A percentile compares a stretch with the other conserved stretches of the same genome.
These are phyloP conservation scores for Cerrena zonata DNA, from an alignment of 1,284 basidiomycete species.

Conservation along the genomic window DNA sequence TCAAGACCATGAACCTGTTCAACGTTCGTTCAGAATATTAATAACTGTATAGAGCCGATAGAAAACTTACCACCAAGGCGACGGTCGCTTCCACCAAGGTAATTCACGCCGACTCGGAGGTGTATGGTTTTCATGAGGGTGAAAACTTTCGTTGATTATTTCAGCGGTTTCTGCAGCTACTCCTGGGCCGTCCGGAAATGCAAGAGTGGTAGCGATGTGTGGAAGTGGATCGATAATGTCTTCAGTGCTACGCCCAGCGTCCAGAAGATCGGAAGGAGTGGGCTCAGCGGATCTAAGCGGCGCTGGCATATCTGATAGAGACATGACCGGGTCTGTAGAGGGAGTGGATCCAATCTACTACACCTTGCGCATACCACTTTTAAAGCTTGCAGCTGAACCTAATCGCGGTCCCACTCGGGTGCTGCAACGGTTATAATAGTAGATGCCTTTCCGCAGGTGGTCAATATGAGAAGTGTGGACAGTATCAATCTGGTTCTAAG, in stretches of 20 bases:
- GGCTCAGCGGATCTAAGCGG: not conserved
- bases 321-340: too few relatives aligned
- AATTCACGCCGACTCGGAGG: slow-evolving; percentile 13
- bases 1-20: slow-evolving; percentile 48
- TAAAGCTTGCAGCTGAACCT: too few relatives aligned
- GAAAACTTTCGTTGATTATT: not conserved
- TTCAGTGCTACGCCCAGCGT: not conserved
- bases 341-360: too few relatives aligned
- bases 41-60: not conserved
- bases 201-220: not conserved
- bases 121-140: not conserved
- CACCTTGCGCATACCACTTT: too few relatives aligned
- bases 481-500: too few relatives aligned
- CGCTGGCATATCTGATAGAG: too few relatives aligned
- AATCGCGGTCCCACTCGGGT: too few relatives aligned
- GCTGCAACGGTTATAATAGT: too few relatives aligned
- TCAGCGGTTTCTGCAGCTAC: not conserved
- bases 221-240: not conserved
- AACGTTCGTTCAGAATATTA: not conserved
- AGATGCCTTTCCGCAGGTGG: too few relatives aligned
- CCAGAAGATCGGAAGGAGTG: too few relatives aligned
- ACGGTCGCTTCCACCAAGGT: slow-evolving; percentile 68
- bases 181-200: not conserved
- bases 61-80: slow-evolving; percentile 56
- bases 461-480: too few relatives aligned